phyloP scores from a whole-genome alignment of 2,329 filamentous ascomycete species.

The Knufia petricola region DNA sequence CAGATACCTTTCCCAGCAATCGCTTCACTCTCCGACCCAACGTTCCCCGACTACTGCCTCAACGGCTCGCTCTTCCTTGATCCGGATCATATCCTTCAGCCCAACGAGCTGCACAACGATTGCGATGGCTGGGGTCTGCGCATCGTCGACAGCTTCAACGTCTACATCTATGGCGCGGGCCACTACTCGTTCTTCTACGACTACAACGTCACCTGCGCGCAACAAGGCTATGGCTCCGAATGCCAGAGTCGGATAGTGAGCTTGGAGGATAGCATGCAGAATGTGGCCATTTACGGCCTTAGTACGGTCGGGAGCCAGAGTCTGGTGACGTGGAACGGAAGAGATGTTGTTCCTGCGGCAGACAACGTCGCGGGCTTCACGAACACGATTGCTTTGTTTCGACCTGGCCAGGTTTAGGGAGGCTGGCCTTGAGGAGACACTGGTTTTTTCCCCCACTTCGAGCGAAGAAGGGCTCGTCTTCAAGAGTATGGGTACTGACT shows the following conservation, averaged over 20 bases:
- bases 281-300: constrained; percentile 37
- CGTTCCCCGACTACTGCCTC: constrained; percentile 21
- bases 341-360: constrained; percentile 23
- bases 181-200: constrained; percentile 48
- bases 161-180: constrained; percentile 43
- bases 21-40: constrained; percentile 27
- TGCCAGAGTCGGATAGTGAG: constrained; percentile 44
- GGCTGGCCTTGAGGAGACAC: background rate
- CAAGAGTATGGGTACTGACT: too few relatives aligned
- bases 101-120: constrained; percentile 24
- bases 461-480: too few relatives aligned
- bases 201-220: constrained; percentile 38
- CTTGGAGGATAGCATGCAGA: constrained; percentile 32
- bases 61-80: constrained; percentile 1
- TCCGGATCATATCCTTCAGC: constrained; percentile 15
- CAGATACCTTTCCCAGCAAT: constrained; percentile 28
- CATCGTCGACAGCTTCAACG: constrained; percentile 35
- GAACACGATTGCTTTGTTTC: constrained; percentile 9
- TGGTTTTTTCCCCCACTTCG: too few relatives aligned
- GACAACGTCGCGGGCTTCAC: constrained; percentile 11
- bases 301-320: constrained; percentile 32
- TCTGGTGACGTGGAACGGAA: constrained; percentile 5
- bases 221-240: constrained; percentile 27
- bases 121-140: constrained; percentile 41
- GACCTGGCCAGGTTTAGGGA: constrained; percentile 3